A percentile compares a stretch with the other conserved stretches of the same genome.
Evolutionary conservation across 2,329 filamentous ascomycete species (phyloP).

Genomic region (Fusarium temperatum): DNA sequence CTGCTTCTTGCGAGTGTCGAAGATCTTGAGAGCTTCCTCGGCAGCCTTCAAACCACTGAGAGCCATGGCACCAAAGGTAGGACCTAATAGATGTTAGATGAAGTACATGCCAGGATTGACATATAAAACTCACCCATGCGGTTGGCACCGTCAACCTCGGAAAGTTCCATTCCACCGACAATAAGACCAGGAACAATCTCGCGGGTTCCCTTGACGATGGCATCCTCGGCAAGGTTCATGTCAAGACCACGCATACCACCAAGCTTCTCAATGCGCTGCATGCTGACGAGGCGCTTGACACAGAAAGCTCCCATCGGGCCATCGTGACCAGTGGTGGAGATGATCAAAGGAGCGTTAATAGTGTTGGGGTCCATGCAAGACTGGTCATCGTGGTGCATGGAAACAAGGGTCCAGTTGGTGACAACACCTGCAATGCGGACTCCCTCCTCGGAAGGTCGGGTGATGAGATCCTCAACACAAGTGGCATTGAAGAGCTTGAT

Average conservation of each 20-base stretch:
- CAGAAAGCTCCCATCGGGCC: slow-evolving; percentile 90
- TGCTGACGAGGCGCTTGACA: slow-evolving; percentile 89
- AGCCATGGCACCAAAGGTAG: slow-evolving; percentile 90
- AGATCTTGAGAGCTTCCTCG: slow-evolving; percentile 82
- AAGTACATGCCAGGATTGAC: no score
- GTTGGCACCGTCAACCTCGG: slow-evolving; percentile 89
- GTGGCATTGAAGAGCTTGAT: slow-evolving; percentile 98
- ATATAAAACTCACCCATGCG: slow-evolving; percentile 72
- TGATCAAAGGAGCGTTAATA: slow-evolving; percentile 89
- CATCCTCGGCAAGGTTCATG: slow-evolving; percentile 91
- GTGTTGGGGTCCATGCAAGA: slow-evolving; percentile 98
- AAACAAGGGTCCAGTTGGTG: slow-evolving; percentile 94
- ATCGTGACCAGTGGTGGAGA: slow-evolving; percentile 92
- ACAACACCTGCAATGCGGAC: slow-evolving; percentile 88
- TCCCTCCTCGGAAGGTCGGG: slow-evolving; percentile 66
- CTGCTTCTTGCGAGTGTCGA: slow-evolving; percentile 80
- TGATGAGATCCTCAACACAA: slow-evolving; percentile 91
- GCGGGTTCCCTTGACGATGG: slow-evolving; percentile 90
- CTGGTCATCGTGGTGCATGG: slow-evolving; percentile 88
- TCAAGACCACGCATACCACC: slow-evolving; percentile 94
- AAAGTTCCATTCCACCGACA: slow-evolving; percentile 94
- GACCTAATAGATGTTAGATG: slow-evolving; percentile 51
- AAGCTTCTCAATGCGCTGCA: slow-evolving; percentile 83
- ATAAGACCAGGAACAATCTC: slow-evolving; percentile 89
- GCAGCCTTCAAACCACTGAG: slow-evolving; percentile 90